These are phyloP conservation scores for Lipomyces kockii DNA, from an alignment of 805 yeast species.

Conservation along the genomic window DNA sequence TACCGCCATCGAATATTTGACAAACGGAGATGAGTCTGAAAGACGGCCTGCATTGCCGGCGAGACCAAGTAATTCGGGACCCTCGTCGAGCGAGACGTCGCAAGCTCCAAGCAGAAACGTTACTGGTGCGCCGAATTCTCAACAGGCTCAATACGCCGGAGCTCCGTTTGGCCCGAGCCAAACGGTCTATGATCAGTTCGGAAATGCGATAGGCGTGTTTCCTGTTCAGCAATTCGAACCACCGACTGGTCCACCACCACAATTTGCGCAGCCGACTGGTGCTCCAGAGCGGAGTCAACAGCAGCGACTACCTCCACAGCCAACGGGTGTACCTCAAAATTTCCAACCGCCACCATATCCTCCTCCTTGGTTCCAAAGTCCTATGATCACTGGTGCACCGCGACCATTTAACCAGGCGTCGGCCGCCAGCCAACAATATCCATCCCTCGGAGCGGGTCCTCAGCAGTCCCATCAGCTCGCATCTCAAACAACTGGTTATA, in stretches of 20 bases:
- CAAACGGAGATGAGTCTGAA: slow-evolving; percentile 20
- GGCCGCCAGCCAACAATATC: slow-evolving; percentile 21
- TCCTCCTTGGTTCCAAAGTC: background rate
- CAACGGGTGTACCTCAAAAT: background rate
- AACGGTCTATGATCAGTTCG: slow-evolving; percentile 23
- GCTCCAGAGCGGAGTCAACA: too few species aligned
- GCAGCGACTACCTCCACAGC: background rate
- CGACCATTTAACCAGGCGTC: slow-evolving; percentile 7
- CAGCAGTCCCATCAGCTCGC: background rate
- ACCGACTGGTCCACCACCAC: slow-evolving; percentile 6
- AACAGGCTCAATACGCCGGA: slow-evolving; percentile 8
- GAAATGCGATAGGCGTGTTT: slow-evolving; percentile 20
- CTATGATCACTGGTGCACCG: background rate
- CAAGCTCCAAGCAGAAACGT: background rate
- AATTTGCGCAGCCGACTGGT: slow-evolving; percentile 7
- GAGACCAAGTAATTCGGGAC: slow-evolving; percentile 20
- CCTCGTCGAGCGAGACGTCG: slow-evolving; percentile 14
- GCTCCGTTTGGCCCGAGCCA: slow-evolving; percentile 8
- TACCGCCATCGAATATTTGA: slow-evolving; percentile 57
- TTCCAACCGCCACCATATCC: slow-evolving; percentile 5
- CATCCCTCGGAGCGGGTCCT: background rate
- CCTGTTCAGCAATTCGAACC: slow-evolving; percentile 13
- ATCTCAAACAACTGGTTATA: slow-evolving; percentile 18
- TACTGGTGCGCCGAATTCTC: slow-evolving; percentile 10
- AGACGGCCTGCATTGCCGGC: slow-evolving; percentile 29